A percentile compares a stretch with the other conserved stretches of the same genome.
Evolutionary conservation across 1,284 basidiomycete genomes (phyloP).

Genomic region (Ustilago trichophora): DNA sequence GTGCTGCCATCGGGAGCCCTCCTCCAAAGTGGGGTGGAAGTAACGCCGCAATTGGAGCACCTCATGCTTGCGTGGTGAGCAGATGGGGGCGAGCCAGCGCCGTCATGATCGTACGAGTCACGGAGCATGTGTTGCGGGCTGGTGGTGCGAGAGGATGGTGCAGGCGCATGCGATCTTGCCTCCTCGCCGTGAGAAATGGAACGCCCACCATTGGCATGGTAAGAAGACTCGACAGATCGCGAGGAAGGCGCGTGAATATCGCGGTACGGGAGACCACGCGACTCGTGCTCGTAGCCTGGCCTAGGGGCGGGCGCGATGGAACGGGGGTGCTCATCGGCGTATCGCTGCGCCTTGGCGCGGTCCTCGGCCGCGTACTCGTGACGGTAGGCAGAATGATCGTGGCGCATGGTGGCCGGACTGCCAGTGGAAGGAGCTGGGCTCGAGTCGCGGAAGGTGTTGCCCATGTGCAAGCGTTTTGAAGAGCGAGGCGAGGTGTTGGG

Average conservation of each 20-base stretch:
- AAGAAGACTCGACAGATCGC: conserved; percentile 14
- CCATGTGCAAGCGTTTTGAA: conserved; percentile 34
- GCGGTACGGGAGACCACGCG: conserved; percentile 14
- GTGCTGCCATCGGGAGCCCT: conserved; percentile 89
- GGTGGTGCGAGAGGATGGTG: conserved; percentile 11
- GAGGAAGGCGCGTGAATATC: conserved; percentile 5
- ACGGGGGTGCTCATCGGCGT: conserved; percentile 31
- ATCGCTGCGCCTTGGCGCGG: conserved; percentile 23
- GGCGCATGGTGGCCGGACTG: conserved; percentile 38
- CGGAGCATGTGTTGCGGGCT: conserved; percentile 23
- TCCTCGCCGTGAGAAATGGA: conserved; percentile 9
- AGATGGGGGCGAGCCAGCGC: conserved; percentile 29
- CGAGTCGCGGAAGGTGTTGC: conserved; percentile 40
- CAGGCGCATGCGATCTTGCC: not conserved
- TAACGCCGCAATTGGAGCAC: conserved; percentile 87
- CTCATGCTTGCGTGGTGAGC: conserved; percentile 35
- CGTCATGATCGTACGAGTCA: conserved; percentile 23
- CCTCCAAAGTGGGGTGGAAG: conserved; percentile 85
- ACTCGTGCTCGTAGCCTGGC: conserved; percentile 19
- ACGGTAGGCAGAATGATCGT: conserved; percentile 25
- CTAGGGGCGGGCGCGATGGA: conserved; percentile 28
- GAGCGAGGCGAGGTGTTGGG: conserved; percentile 37
- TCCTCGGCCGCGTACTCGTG: conserved; percentile 35
- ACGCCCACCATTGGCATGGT: conserved; percentile 22
- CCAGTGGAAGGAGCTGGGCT: conserved; percentile 39